phyloP scores from a whole-genome alignment of 2,329 filamentous ascomycete species.

The Trichoderma pleuroti region DNA sequence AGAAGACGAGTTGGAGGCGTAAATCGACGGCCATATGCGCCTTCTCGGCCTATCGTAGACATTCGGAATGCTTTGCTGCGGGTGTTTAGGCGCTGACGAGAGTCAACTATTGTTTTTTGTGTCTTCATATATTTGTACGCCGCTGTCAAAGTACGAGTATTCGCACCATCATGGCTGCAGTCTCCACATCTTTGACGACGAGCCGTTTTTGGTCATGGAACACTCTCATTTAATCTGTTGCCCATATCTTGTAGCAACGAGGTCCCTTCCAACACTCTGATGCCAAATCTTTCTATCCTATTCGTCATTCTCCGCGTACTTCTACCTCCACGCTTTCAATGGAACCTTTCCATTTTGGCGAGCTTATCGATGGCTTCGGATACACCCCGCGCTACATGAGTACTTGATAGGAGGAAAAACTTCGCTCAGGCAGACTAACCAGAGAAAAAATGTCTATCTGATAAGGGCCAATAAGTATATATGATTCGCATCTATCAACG shows the following conservation, averaged over 20 bases:
- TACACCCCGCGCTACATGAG: background rate
- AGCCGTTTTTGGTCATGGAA: background rate
- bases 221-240: background rate
- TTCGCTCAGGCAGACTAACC: background rate
- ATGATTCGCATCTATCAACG: background rate
- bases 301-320: background rate
- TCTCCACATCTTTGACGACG: constrained; percentile 20
- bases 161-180: constrained; percentile 25
- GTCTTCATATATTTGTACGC: background rate
- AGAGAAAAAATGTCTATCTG: background rate
- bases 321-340: background rate
- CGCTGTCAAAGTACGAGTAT: background rate
- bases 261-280: background rate
- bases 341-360: no score
- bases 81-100: background rate
- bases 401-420: background rate
- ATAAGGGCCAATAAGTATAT: background rate
- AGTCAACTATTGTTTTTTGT: background rate
- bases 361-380: background rate
- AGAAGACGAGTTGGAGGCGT: background rate
- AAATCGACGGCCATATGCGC: background rate
- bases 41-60: background rate
- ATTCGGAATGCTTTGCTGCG: no score
- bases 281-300: background rate
- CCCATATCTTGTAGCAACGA: background rate